phyloP scores from a whole-genome alignment of 345 rosid genomes.

The Euphorbia lathyris region DNA sequence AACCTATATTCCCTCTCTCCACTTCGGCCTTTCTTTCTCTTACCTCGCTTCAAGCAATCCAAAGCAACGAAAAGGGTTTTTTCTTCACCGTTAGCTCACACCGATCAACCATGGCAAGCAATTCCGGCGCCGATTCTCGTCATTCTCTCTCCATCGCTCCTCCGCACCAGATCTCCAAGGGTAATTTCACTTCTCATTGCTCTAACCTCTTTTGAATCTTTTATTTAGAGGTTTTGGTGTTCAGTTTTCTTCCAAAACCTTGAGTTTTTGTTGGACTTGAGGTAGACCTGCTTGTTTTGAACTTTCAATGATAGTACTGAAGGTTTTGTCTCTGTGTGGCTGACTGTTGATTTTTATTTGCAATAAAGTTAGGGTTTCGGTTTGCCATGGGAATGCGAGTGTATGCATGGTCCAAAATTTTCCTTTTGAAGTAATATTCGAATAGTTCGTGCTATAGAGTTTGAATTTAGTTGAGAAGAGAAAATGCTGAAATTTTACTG shows the following conservation, averaged over 20 bases:
- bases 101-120: conserved; percentile 58
- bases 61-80: conserved; percentile 16
- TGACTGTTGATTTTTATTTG: background rate
- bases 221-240: background rate
- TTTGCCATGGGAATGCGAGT: background rate
- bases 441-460: background rate
- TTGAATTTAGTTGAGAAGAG: background rate
- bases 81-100: conserved; percentile 20
- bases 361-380: background rate
- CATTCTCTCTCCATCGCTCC: conserved; percentile 55
- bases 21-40: conserved; percentile 3
- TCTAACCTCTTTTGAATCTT: background rate
- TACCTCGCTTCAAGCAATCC: conserved; percentile 23
- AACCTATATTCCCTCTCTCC: conserved; percentile 22
- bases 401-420: background rate
- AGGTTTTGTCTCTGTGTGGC: background rate
- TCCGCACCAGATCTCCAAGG: conserved; percentile 79
- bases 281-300: background rate
- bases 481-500: background rate
- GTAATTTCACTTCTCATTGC: conserved; percentile 24
- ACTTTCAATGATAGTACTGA: background rate
- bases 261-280: background rate
- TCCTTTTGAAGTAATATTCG: background rate
- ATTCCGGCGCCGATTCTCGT: conserved; percentile 47
- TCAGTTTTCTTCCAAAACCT: conserved; percentile 16